Evolutionary conservation across 225 moss, liverwort and hornwort species (phyloP), one percentile per base, ranked within the genome.

Genomic region (Straminergon stramineum): DNA sequence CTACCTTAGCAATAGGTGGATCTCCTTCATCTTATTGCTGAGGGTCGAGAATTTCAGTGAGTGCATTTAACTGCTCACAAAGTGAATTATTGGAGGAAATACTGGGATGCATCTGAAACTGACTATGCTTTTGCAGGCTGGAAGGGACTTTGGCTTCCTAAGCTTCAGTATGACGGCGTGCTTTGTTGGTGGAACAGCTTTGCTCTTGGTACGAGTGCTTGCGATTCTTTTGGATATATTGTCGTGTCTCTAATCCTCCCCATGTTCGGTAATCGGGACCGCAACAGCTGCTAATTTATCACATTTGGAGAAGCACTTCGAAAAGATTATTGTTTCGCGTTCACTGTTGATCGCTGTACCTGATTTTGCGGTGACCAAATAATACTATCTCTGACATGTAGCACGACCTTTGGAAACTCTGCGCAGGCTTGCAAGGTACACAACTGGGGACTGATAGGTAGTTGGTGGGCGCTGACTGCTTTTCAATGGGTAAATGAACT

Each of bases 391-490:
- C 61, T 90, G 56, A 68, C n/a, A 75, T 81, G 26, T 39, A 51
- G 48, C 41, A 39, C 68, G 52, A 75, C 58, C 19, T 70, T 79
- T 13, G 82, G 79, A 84, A 52, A 55, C 53, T 34, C 34, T 32
- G 67, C 85, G 91, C 86, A 96, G 96, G 89, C 91, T 69, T 94
- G 91, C 60, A 96, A 96, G 90, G 90, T 83, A 65, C 89, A 95
- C 87, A 94, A 93, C 75, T 92, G 91, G 84, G 96, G 96, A 81
- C 88, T 98, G 70, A 84, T 57, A 34, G 96, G 96, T 30, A 97
- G 95, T 82, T 98, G 98, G 96, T 98, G 98, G 98, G 96, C 94
- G 61, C 87, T 98, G 84, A 93, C 95, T 85, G 94, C 94, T 39
- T 98, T 98, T 88, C 98, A 98, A 92, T 91, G 93, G 94, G 95